Evolutionary conservation across 2,329 filamentous ascomycete genomes (phyloP).

Genomic region (Pseudocercospora crystallina): DNA sequence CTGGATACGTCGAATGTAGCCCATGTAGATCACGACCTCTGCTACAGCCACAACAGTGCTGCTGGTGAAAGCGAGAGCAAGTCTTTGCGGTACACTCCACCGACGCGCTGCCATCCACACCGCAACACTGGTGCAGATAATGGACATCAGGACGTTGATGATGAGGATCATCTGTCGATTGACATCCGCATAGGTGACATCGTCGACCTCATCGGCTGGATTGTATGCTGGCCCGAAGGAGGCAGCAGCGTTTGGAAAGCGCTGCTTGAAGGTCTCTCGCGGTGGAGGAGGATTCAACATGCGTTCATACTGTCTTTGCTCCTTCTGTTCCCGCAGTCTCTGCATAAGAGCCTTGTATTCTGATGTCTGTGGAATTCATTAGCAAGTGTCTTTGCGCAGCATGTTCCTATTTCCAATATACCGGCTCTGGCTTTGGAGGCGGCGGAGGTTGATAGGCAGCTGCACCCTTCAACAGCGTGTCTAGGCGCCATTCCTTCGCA

Average conservation of each 20-base stretch:
- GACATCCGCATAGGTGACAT: constrained; percentile 68
- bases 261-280: constrained; percentile 60
- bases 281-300: constrained; percentile 66
- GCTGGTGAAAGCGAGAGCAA: constrained; percentile 71
- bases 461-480: constrained; percentile 70
- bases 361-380: constrained; percentile 55
- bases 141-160: constrained; percentile 84
- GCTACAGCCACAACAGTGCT: constrained; percentile 69
- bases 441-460: constrained; percentile 76
- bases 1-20: constrained; percentile 69
- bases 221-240: constrained; percentile 38
- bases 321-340: constrained; percentile 76
- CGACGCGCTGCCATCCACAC: constrained; percentile 76
- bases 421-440: constrained; percentile 72
- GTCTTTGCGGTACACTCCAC: constrained; percentile 69
- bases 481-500: constrained; percentile 54
- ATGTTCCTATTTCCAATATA: constrained; percentile 44
- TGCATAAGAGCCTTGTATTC: constrained; percentile 90
- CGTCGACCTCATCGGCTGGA: constrained; percentile 55
- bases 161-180: constrained; percentile 82
- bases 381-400: constrained; percentile 8
- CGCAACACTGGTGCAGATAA: constrained; percentile 73
- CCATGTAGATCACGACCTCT: constrained; percentile 74
- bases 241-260: constrained; percentile 57
- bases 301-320: constrained; percentile 76